Conservation (phyloP, 208 protist genomes). For the Trypanosoma scelopori region DNA sequence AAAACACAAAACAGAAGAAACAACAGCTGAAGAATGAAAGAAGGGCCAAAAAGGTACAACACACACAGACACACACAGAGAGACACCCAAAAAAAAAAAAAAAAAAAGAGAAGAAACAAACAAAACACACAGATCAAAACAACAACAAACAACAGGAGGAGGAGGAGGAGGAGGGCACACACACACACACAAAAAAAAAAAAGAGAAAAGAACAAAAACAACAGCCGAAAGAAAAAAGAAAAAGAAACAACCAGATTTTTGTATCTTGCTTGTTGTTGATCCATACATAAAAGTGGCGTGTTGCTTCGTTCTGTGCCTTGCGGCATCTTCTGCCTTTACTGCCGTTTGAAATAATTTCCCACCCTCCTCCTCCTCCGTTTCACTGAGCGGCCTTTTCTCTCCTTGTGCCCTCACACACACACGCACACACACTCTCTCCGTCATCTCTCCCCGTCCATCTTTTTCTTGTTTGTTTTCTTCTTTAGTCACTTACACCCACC, state of each 20-base stretch:
- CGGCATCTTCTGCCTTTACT: neutral
- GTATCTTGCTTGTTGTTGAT: too few species aligned
- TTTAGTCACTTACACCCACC: too few species aligned
- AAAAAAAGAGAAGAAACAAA: conserved; percentile 5
- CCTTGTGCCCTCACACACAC: neutral
- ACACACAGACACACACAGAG: too few species aligned
- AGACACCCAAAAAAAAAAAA: too few species aligned
- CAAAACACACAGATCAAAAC: too few species aligned
- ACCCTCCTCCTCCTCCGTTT: neutral
- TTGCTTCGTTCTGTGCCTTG: neutral
- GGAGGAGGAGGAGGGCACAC: too few species aligned
- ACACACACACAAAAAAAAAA: too few species aligned
- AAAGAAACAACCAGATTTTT: neutral
- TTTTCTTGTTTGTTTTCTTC: neutral
- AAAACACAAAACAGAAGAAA: conserved; percentile 3
- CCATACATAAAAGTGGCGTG: too few species aligned
- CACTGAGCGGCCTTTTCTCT: conserved; percentile 4
- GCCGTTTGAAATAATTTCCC: too few species aligned
- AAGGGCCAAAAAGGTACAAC: conserved; percentile 5
- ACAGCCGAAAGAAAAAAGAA: conserved; percentile 7
- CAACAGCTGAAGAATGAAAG: too few species aligned
- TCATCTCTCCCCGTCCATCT: neutral
- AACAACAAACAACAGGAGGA: too few species aligned
- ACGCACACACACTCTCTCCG: neutral
- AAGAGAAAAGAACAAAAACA: neutral